Evolutionary conservation across 1,139 yeast species (phyloP).

Genomic region (Eremothecium cymbalariae): DNA sequence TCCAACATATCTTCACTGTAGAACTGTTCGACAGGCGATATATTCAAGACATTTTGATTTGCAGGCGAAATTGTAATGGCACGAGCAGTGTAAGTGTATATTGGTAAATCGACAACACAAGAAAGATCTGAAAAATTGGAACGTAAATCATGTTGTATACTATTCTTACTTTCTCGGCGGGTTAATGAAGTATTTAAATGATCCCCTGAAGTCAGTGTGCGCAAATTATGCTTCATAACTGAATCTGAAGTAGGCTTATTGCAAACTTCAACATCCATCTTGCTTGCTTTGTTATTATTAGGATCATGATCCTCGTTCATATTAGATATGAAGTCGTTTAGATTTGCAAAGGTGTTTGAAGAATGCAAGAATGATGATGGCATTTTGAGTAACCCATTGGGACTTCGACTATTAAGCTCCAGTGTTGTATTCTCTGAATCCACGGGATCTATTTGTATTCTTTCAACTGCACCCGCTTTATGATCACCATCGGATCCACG

Average conservation of each 20-base stretch:
- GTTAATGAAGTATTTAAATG: constrained; percentile 10
- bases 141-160: constrained; percentile 8
- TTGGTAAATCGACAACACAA: constrained; percentile 26
- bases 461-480: background rate
- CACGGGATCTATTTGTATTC: background rate
- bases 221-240: background rate
- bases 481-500: background rate
- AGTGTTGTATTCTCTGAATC: background rate
- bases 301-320: constrained; percentile 8
- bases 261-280: no score
- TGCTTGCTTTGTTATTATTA: background rate
- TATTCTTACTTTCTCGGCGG: constrained; percentile 7
- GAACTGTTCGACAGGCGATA: background rate
- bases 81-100: constrained; percentile 25
- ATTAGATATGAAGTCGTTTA: constrained; percentile 17
- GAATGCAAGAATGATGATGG: constrained; percentile 24
- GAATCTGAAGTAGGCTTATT: no score
- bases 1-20: background rate
- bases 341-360: constrained; percentile 25
- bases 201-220: constrained; percentile 12
- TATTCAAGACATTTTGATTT: background rate
- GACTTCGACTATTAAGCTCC: constrained; percentile 4
- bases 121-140: constrained; percentile 23
- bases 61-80: constrained; percentile 18
- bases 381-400: constrained; percentile 14